Conservation (phyloP, 495 filamentous ascomycete species). For the Sporormia fimetaria region DNA sequence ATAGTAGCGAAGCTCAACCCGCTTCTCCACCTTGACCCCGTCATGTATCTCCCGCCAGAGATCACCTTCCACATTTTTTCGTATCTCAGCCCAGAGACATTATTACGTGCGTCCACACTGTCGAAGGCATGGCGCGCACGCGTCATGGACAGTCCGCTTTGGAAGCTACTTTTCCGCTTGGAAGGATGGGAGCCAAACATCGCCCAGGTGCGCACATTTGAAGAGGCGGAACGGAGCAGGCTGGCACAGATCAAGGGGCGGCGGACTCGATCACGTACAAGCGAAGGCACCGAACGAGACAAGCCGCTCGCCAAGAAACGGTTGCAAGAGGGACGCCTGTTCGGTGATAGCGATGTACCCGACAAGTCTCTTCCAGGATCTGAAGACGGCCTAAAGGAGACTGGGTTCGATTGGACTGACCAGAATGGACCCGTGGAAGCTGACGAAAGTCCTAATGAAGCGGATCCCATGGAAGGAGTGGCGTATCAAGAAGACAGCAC, state of each 20-base stretch:
- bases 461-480: conserved; percentile 26
- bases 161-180: conserved; percentile 65
- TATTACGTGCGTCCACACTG: conserved; percentile 64
- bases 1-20: conserved; percentile 67
- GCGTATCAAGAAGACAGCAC: conserved; percentile 21
- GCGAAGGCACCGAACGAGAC: conserved; percentile 38
- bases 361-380: conserved; percentile 21
- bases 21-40: conserved; percentile 82
- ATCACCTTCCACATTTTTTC: conserved; percentile 79
- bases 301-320: conserved; percentile 45
- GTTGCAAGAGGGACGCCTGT: conserved; percentile 37
- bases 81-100: conserved; percentile 63
- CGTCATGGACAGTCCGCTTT: conserved; percentile 73
- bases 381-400: conserved; percentile 15
- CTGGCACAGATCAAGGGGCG: conserved; percentile 34
- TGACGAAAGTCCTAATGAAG: conserved; percentile 27
- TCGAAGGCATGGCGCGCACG: conserved; percentile 74
- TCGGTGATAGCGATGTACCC: conserved; percentile 25
- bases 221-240: conserved; percentile 44
- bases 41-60: conserved; percentile 73
- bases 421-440: conserved; percentile 36
- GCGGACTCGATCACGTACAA: conserved; percentile 33
- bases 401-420: conserved; percentile 26
- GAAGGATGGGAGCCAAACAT: conserved; percentile 76
- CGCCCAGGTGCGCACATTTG: conserved; percentile 54